Evolutionary conservation across 2,329 filamentous ascomycete genomes (phyloP).

Genomic region (Balansia obtecta): DNA sequence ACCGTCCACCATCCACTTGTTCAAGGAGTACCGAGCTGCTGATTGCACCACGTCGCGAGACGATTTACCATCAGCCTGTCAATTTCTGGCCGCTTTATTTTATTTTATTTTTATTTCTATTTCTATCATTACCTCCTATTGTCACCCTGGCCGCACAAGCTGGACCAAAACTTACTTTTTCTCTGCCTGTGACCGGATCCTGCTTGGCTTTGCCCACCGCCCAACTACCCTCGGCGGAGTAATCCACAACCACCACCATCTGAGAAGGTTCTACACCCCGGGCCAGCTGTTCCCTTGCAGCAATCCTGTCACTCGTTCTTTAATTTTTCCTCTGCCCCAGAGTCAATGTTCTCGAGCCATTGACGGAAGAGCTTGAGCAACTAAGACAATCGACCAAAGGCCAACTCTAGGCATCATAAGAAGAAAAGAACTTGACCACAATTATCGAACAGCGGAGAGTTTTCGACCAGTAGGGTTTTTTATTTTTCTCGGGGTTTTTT

Average conservation of each 20-base stretch:
- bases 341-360: not conserved
- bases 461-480: not conserved
- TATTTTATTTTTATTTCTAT: too few species aligned
- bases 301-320: constrained; percentile 4
- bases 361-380: not conserved
- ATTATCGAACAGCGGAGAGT: not conserved
- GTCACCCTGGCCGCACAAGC: too few species aligned
- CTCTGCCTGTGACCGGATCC: not conserved
- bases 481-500: not conserved
- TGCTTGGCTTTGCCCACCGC: constrained; percentile 2
- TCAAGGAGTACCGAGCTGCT: too few species aligned
- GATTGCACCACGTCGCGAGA: not conserved
- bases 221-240: constrained; percentile 4
- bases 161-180: too few species aligned
- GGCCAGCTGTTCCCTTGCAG: not conserved
- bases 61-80: not conserved
- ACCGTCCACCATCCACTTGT: not conserved
- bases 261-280: not conserved
- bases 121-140: not conserved
- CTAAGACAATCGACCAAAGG: not conserved
- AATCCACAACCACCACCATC: constrained; percentile 4
- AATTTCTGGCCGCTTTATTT: too few species aligned
- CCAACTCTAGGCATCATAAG: not conserved
- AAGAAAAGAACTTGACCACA: not conserved
- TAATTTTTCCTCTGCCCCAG: not conserved